Evolutionary conservation across 139 green algal species (phyloP).

Genomic region (Chlamydomonas incerta): DNA sequence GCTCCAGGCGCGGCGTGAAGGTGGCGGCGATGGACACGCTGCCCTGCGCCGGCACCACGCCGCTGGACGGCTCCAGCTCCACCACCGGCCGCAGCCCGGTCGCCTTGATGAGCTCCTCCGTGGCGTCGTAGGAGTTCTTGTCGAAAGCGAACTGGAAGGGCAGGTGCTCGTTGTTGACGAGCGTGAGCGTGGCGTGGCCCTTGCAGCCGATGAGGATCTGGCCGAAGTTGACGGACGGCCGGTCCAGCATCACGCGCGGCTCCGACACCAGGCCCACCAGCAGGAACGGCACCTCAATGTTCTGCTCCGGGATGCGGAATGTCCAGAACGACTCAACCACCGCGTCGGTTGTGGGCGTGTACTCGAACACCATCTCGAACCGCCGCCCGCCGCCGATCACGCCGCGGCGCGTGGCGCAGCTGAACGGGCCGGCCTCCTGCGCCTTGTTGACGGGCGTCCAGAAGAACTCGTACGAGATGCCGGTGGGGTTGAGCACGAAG

Average conservation of each 20-base stretch:
- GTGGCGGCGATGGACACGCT: conserved; percentile 57
- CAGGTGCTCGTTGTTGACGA: conserved; percentile 82
- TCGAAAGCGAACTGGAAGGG: conserved; percentile 83
- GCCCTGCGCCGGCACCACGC: conserved; percentile 67
- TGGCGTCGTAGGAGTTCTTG: conserved; percentile 76
- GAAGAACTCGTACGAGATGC: conserved; percentile 81
- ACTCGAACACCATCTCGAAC: conserved; percentile 91
- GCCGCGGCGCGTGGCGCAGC: conserved; percentile 49
- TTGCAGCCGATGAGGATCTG: conserved; percentile 60
- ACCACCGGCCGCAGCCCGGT: conserved; percentile 59
- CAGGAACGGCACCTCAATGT: conserved; percentile 77
- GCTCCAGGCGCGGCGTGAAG: conserved; percentile 70
- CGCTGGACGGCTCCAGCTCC: conserved; percentile 67
- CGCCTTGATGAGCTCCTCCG: conserved; percentile 55
- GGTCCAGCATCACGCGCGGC: conserved; percentile 78
- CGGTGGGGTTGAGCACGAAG: conserved; percentile 87
- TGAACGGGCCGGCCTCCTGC: conserved; percentile 16
- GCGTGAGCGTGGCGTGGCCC: conserved; percentile 37
- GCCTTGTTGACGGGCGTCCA: conserved; percentile 61
- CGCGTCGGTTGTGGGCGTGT: conserved; percentile 62
- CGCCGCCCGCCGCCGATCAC: conserved; percentile 67
- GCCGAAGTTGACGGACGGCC: conserved; percentile 79
- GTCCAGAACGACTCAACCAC: conserved; percentile 82
- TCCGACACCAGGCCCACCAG: conserved; percentile 79
- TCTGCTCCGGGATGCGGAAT: conserved; percentile 81